Base-by-base conservation (phyloP, 129 eudicot genomes). In the Ambrosia artemisiifolia region DNA sequence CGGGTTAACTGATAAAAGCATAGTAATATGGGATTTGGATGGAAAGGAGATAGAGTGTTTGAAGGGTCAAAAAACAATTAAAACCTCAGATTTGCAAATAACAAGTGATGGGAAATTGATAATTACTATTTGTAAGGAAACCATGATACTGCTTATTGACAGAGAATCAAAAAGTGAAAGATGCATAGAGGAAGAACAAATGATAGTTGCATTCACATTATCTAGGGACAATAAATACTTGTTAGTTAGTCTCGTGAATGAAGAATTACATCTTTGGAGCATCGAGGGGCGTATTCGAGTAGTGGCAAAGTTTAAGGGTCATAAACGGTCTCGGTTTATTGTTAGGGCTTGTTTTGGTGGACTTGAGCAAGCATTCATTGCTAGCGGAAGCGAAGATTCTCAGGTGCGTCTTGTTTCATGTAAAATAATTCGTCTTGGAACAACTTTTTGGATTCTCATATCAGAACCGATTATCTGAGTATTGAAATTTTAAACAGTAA, bases 381-480 rank as follows among this genome's bases (percentile, higher is more conserved):
- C 97, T 53, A 86, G 97, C 53, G 99, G 97, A 20, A 90, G 99
- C 74, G 97, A 95, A 85, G 99, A 95, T 78, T 91, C 99, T 38
- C 97, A 84, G 97, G 97, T 94, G 59, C 17, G n/a, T 70, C 10
- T 30, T 55, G 59, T 16, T 51, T 55, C 14, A 55, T 55, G 9
- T 55, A 55, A 55, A 55, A 12, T 55, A 55, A 55, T 7, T 19
- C 14, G 62, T 55, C 34, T 19, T 55, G 62, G 32, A 53, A 53
- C 7, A 18, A 53, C 11, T 2, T 18, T 53, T 18, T 53, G 60
- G 60, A 53, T 53, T 53, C 16, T 7, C 57, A 11, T 51, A 51
- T 51, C 17, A 24, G 57, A 16, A 6, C 57, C 11, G 9, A 17
- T 51, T 51, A 51, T 51, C 59, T 47, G 53, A 47, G 3, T 47